A percentile compares a stretch with the other conserved stretches of the same genome.
These are phyloP conservation scores for Pythium myriotylum DNA, from an alignment of 352 stramenopile genomes.

Conservation along the genomic window DNA sequence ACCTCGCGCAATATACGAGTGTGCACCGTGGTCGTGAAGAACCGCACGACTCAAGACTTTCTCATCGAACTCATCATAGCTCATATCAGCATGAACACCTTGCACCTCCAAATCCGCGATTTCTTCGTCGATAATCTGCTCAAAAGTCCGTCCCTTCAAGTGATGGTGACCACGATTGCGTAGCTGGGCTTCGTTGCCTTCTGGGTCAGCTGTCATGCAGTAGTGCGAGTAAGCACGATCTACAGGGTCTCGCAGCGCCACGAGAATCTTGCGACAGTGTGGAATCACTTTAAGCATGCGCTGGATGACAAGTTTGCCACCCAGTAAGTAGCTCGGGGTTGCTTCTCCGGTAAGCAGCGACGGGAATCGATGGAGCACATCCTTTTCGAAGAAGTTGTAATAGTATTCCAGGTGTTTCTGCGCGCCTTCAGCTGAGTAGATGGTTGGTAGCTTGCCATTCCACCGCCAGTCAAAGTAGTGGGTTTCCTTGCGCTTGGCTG, in stretches of 20 bases:
- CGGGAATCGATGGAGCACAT: constrained; percentile 84
- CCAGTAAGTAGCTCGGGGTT: constrained; percentile 92
- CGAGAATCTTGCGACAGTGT: constrained; percentile 83
- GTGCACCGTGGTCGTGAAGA: constrained; percentile 64
- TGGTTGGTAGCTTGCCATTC: constrained; percentile 72
- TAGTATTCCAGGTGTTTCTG: constrained; percentile 72
- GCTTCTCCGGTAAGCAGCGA: constrained; percentile 93
- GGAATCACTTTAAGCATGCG: constrained; percentile 79
- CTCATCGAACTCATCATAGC: constrained; percentile 67
- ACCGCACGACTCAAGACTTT: constrained; percentile 54
- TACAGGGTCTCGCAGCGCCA: constrained; percentile 81
- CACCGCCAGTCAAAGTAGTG: constrained; percentile 99
- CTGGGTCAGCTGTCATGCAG: constrained; percentile 82
- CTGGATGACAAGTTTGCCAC: constrained; percentile 69
- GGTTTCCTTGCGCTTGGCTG: constrained; percentile 93
- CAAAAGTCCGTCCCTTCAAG: constrained; percentile 61
- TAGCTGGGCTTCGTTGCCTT: constrained; percentile 77
- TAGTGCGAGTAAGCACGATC: constrained; percentile 90
- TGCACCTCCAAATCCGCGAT: constrained; percentile 59
- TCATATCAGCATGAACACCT: constrained; percentile 76
- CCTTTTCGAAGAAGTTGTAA: constrained; percentile 84
- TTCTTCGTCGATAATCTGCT: constrained; percentile 76
- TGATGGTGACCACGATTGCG: constrained; percentile 78
- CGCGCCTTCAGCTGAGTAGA: constrained; percentile 55
- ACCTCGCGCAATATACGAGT: constrained; percentile 85